Percentiles rank a stretch among this genome's conserved stretches.
Conservation (phyloP, 176 grass and related monocot species). For the Oryza nivara region DNA sequence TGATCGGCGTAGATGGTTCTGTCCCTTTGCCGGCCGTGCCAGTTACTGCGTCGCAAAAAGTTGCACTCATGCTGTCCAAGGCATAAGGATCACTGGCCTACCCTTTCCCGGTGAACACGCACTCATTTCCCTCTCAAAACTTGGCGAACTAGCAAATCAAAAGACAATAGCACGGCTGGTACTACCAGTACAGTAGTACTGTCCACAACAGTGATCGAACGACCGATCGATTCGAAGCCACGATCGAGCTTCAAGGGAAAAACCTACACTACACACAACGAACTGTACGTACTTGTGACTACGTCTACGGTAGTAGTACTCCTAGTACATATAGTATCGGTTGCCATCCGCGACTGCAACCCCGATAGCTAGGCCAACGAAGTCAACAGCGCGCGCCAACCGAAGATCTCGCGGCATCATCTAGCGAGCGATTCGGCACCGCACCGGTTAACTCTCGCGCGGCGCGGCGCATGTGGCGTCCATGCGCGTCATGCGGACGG, state of each 20-base stretch:
- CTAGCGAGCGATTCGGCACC: neutral
- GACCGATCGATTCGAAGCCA: neutral
- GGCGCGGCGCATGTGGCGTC: neutral
- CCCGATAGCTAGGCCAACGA: neutral
- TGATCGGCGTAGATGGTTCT: neutral
- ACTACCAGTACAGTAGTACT: no score
- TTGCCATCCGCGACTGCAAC: neutral
- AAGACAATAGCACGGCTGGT: neutral
- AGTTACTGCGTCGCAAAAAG: conserved; percentile 1
- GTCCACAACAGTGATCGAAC: neutral
- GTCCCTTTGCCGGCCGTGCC: neutral
- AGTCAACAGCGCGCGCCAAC: neutral
- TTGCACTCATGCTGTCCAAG: neutral
- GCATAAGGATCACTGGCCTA: conserved; percentile 2
- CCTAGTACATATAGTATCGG: neutral
- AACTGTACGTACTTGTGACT: neutral
- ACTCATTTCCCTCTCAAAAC: neutral
- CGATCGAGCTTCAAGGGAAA: neutral
- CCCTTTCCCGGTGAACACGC: neutral
- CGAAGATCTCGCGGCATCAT: neutral
- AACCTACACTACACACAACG: neutral
- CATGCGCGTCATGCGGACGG: neutral
- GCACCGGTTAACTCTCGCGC: neutral
- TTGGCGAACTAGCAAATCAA: neutral
- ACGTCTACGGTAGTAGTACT: neutral